phyloP scores from a whole-genome alignment of 495 filamentous ascomycete species.

The Jackrogersella minutella region DNA sequence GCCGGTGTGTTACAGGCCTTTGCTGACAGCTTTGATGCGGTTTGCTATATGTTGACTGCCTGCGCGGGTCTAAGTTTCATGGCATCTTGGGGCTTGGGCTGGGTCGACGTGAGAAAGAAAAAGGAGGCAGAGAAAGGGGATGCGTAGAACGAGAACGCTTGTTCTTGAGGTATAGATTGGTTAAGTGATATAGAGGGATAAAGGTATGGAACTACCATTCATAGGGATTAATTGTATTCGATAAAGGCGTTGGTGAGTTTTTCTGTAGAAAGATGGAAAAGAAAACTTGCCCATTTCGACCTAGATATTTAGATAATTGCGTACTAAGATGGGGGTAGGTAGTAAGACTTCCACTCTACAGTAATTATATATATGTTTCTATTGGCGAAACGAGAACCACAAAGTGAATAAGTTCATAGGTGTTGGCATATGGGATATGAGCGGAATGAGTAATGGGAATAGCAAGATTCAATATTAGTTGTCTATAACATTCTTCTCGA shows the following conservation, averaged over 20 bases:
- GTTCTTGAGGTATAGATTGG: neutral
- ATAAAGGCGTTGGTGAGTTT: neutral
- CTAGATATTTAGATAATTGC: conserved; percentile 1
- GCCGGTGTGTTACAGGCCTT: conserved; percentile 53
- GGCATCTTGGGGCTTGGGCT: conserved; percentile 60
- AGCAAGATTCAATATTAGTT: too few relatives aligned
- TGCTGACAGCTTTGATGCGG: conserved; percentile 49
- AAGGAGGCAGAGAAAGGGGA: conserved; percentile 38
- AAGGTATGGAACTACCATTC: neutral
- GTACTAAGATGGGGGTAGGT: too few relatives aligned
- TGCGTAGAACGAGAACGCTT: neutral
- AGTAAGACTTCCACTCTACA: neutral
- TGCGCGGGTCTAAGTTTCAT: conserved; percentile 41
- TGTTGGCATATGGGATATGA: too few relatives aligned
- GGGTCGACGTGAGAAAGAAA: conserved; percentile 61
- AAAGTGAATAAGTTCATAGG: neutral
- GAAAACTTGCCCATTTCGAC: conserved; percentile 1
- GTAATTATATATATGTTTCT: neutral
- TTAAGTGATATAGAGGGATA: neutral
- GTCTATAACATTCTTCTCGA: too few relatives aligned
- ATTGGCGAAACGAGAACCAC: neutral
- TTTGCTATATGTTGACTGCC: conserved; percentile 53
- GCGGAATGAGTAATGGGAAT: too few relatives aligned
- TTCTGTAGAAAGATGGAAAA: conserved; percentile 7
- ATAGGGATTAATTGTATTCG: neutral